These are phyloP conservation scores for Cordyceps cicadae DNA, from an alignment of 2,329 filamentous ascomycete genomes.

Conservation along the genomic window DNA sequence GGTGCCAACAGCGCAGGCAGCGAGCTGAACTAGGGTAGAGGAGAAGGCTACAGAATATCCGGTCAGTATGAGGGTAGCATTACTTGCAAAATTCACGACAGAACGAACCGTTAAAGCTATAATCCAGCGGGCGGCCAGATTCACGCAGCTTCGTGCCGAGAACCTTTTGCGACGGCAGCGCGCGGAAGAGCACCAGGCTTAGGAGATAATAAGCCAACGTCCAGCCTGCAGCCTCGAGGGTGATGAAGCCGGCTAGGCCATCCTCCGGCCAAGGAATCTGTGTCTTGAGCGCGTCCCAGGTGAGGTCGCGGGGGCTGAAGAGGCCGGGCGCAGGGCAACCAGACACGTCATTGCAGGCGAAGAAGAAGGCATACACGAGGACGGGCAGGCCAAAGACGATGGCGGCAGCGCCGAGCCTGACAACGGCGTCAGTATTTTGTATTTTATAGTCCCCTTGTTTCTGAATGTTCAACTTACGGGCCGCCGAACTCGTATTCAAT, in stretches of 20 bases:
- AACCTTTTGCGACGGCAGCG: conserved; percentile 62
- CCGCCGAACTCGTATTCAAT: conserved; percentile 11
- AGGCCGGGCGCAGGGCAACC: conserved; percentile 78
- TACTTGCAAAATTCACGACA: not conserved
- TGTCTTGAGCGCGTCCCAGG: conserved; percentile 57
- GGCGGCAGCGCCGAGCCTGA: conserved; percentile 60
- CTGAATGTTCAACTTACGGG: not conserved
- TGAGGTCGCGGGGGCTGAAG: conserved; percentile 58
- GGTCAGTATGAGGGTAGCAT: rapidly evolving
- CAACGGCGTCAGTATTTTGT: not conserved
- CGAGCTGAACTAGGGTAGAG: conserved; percentile 62
- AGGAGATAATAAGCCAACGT: conserved; percentile 67
- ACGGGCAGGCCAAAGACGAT: conserved; percentile 72
- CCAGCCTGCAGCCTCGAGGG: conserved; percentile 56
- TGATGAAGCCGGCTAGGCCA: conserved; percentile 59
- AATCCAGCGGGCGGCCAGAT: conserved; percentile 60
- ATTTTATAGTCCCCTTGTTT: not conserved
- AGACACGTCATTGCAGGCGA: conserved; percentile 79
- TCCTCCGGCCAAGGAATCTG: conserved; percentile 69
- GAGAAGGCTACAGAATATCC: conserved; percentile 50
- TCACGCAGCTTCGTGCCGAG: conserved; percentile 60
- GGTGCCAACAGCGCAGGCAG: conserved; percentile 61
- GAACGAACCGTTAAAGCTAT: conserved; percentile 62
- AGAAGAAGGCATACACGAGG: conserved; percentile 64
- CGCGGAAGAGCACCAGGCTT: conserved; percentile 60